phyloP scores from a whole-genome alignment of 768 basidiomycete genomes.

The Russula abietina region DNA sequence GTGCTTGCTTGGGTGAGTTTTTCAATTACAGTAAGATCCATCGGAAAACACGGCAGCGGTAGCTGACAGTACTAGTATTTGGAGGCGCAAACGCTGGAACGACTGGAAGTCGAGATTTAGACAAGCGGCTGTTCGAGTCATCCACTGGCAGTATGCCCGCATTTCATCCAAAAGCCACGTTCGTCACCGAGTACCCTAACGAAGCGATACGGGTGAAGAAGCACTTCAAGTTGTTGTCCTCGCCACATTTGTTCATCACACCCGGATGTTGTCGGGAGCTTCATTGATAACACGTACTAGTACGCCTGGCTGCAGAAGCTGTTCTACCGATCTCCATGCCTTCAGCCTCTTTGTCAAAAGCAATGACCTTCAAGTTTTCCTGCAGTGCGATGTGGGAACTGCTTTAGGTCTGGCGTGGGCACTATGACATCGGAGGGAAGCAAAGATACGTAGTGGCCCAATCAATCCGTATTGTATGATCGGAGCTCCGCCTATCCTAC shows the following conservation, averaged over 20 bases:
- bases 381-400: background rate
- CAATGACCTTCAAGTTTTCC: conserved; percentile 36
- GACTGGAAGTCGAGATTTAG: conserved; percentile 45
- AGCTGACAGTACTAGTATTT: conserved; percentile 62
- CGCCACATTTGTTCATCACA: conserved; percentile 56
- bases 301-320: background rate
- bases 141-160: conserved; percentile 50
- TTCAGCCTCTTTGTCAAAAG: conserved; percentile 37
- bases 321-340: conserved; percentile 22
- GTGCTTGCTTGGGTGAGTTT: too few relatives aligned
- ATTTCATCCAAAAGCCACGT: conserved; percentile 57
- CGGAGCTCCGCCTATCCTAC: conserved; percentile 34
- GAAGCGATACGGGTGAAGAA: background rate
- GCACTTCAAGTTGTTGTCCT: conserved; percentile 67
- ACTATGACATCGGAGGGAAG: background rate
- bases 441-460: conserved; percentile 25
- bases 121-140: conserved; percentile 46
- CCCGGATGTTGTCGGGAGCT: conserved; percentile 47
- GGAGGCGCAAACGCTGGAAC: conserved; percentile 77
- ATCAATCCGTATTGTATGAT: conserved; percentile 34
- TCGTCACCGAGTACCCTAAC: conserved; percentile 43
- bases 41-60: conserved; percentile 27
- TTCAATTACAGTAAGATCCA: background rate
- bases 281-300: conserved; percentile 32
- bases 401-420: background rate